Percentiles rank a stretch among this genome's conserved stretches.
These are phyloP conservation scores for Ustilago tritici DNA, from an alignment of 1,284 basidiomycete species.

Conservation along the genomic window DNA sequence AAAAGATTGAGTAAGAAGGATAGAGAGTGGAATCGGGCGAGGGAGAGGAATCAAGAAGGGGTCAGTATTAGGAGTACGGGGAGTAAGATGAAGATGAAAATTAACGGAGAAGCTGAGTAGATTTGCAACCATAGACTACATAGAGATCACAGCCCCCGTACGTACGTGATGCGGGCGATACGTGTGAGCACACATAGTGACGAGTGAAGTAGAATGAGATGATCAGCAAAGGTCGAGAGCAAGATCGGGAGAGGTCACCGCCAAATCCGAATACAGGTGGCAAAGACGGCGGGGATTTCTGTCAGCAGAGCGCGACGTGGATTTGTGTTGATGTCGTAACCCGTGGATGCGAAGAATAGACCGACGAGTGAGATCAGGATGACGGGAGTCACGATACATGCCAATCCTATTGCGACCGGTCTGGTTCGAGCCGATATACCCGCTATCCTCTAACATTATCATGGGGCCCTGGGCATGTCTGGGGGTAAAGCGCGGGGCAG, in stretches of 20 bases:
- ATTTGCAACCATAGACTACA: neutral
- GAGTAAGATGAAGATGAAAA: constrained; percentile 28
- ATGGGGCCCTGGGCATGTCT: too few relatives aligned
- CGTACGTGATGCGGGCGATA: too few relatives aligned
- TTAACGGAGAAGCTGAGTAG: neutral
- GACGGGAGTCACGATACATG: constrained; percentile 87
- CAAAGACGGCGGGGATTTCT: neutral
- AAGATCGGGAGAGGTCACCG: constrained; percentile 16
- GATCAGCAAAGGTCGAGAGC: neutral
- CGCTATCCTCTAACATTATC: too few relatives aligned
- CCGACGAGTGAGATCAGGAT: constrained; percentile 87
- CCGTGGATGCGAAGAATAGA: constrained; percentile 89
- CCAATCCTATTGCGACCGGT: constrained; percentile 83
- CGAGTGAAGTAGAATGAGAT: neutral
- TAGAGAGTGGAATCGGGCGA: constrained; percentile 22
- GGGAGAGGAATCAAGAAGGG: constrained; percentile 27
- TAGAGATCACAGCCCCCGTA: neutral
- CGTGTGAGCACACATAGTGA: neutral
- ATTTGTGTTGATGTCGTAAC: constrained; percentile 59
- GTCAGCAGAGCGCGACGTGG: constrained; percentile 13
- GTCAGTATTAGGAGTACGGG: constrained; percentile 32
- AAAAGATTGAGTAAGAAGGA: constrained; percentile 27
- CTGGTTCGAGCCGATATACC: too few relatives aligned
- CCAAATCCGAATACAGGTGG: constrained; percentile 23
- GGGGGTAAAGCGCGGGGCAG: too few relatives aligned